Evolutionary conservation across 306 rosid genomes (phyloP), one percentile per base, ranked within the genome.

Genomic region (Dalbergia cultrata): DNA sequence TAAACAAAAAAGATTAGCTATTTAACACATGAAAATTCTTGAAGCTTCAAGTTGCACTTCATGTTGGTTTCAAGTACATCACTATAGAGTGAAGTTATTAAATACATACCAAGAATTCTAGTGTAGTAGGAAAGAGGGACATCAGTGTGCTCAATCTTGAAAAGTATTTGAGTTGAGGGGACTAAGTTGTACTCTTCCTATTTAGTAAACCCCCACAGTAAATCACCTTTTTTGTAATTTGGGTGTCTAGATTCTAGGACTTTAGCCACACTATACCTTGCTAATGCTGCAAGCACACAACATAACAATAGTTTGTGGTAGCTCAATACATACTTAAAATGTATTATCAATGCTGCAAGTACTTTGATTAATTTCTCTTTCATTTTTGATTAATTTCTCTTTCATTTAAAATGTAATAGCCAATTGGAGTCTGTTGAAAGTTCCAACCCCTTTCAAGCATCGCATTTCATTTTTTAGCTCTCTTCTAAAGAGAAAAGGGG

Each of bases 111-210:
- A 33, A 83, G 86, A 66, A 83, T 72, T 78, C 86, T 83, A 9
- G 80, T 72, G 44, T 83, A 83, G 80, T 78, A 83, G 31, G 86
- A 72, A 65, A 83, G 83, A 0, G 86, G 83, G 7, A 83, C 71
- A 65, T 83, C 83, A 1, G 80, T 72, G 75, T 83, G 86, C 72
- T 77, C 80, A 72, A 83, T 72, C 22, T 83, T 83, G 72, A 72
- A 83, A n/a, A 54, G 65, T 72, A 77, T 72, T 78, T 83, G 80
- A 72, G 80, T 7, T 56, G 86, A 66, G 47, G 80, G 71, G 45
- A 72, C 68, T 58, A 83, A 35, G 16, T 76, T 83, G 26, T 83
- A 77, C 70, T 83, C 86, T 56, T 82, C 86, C 86, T 82, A 82
- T 41, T 70, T 70, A 9, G 82, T 76, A 72, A 77, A 34, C 3